Conservation (phyloP, 441 rosid species). For the Macaranga tanarius region DNA sequence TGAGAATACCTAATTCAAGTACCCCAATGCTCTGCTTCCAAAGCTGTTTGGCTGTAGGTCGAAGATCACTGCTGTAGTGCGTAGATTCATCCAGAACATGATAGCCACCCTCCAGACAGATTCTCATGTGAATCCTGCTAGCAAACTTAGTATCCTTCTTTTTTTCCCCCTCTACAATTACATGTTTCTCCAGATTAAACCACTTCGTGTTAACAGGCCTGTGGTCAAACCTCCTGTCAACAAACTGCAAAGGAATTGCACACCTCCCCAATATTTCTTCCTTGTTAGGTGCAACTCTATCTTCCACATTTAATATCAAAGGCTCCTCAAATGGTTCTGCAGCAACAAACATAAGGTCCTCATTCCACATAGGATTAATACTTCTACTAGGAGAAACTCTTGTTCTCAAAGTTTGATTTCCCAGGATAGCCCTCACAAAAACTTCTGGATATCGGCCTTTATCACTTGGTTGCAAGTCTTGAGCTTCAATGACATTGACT, state of each 20-base stretch:
- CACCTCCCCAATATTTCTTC: constrained; percentile 80
- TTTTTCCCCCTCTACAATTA: constrained; percentile 66
- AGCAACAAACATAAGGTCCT: constrained; percentile 94
- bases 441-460: constrained; percentile 80
- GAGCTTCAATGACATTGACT: constrained; percentile 96
- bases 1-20: constrained; percentile 76
- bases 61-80: constrained; percentile 91
- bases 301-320: constrained; percentile 77
- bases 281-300: constrained; percentile 82
- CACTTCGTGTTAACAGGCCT: constrained; percentile 70
- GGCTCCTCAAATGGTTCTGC: constrained; percentile 93
- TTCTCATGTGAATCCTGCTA: constrained; percentile 84
- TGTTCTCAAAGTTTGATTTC: constrained; percentile 68
- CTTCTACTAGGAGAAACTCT: constrained; percentile 58
- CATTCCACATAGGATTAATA: constrained; percentile 90
- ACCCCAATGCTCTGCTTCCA: constrained; percentile 92
- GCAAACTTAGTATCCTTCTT: constrained; percentile 83
- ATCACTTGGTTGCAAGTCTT: constrained; percentile 70
- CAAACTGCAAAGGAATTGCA: constrained; percentile 48
- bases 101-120: constrained; percentile 94
- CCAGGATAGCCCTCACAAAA: constrained; percentile 67
- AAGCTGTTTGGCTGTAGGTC: constrained; percentile 88
- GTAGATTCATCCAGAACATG: constrained; percentile 96
- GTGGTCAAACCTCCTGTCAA: constrained; percentile 80
- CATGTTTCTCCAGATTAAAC: constrained; percentile 81